Conservation (phyloP, 2,329 filamentous ascomycete genomes). For the Fusarium pseudoanthophilum region DNA sequence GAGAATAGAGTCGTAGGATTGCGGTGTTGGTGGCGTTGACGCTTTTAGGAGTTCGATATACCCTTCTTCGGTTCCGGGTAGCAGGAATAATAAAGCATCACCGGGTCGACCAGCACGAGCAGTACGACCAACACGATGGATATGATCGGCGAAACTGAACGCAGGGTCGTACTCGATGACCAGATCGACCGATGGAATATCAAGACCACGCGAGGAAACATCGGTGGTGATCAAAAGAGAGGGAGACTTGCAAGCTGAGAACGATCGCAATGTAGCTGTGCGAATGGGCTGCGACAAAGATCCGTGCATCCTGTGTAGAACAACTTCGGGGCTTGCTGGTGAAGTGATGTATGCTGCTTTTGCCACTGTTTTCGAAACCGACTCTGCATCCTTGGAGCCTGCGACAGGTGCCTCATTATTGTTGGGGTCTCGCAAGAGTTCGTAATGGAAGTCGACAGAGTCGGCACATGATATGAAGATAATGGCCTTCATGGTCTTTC, state of each 20-base stretch:
- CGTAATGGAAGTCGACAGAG: constrained; percentile 96
- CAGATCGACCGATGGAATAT: constrained; percentile 93
- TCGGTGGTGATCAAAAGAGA: constrained; percentile 93
- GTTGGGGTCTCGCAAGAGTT: constrained; percentile 70
- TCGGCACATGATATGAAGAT: constrained; percentile 97
- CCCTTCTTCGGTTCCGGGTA: constrained; percentile 90
- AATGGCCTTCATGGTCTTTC: constrained; percentile 95
- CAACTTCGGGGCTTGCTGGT: constrained; percentile 76
- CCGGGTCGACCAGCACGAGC: constrained; percentile 91
- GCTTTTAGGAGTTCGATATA: constrained; percentile 79
- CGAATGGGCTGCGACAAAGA: constrained; percentile 89
- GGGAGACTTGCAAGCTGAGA: constrained; percentile 77
- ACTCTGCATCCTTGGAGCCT: constrained; percentile 48
- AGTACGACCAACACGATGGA: constrained; percentile 94
- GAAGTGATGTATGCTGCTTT: constrained; percentile 78
- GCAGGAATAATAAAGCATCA: constrained; percentile 87
- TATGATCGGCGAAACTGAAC: constrained; percentile 91
- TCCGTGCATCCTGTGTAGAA: constrained; percentile 88
- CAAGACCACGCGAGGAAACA: constrained; percentile 93
- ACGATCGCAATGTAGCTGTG: constrained; percentile 85
- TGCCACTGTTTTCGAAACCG: constrained; percentile 70
- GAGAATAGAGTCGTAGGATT: constrained; percentile 65
- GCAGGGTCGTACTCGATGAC: constrained; percentile 97
- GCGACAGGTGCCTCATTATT: constrained; percentile 43
- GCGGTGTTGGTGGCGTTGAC: constrained; percentile 59